Evolutionary conservation across 2,329 filamentous ascomycete species (phyloP).

Genomic region (Didymella lethalis): DNA sequence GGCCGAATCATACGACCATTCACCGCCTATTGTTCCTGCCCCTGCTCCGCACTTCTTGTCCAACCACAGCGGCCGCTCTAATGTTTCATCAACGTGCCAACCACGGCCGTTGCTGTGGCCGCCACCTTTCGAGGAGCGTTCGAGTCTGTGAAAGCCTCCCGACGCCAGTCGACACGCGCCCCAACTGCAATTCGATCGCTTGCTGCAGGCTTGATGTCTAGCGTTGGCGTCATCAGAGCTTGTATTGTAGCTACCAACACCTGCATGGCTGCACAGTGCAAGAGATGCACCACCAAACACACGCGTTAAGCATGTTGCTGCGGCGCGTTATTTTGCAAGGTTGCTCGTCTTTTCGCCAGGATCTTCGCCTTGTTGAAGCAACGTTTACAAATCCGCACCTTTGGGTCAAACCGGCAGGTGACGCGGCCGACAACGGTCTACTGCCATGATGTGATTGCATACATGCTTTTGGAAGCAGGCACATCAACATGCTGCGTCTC

Average conservation of each 20-base stretch:
- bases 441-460: slow-evolving; percentile 6
- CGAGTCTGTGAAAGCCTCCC: slow-evolving; percentile 19
- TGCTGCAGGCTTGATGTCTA: slow-evolving; percentile 16
- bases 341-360: slow-evolving; percentile 1
- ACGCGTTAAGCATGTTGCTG: neutral
- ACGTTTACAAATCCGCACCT: slow-evolving; percentile 5
- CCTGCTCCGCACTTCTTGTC: slow-evolving; percentile 16
- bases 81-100: slow-evolving; percentile 20
- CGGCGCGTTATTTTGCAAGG: slow-evolving; percentile 5
- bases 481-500: slow-evolving; percentile 12
- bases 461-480: slow-evolving; percentile 6
- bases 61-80: slow-evolving; percentile 11
- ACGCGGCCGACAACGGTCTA: slow-evolving; percentile 12
- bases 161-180: slow-evolving; percentile 9
- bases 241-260: neutral
- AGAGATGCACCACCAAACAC: slow-evolving; percentile 7
- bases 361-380: neutral
- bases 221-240: slow-evolving; percentile 14
- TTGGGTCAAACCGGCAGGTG: slow-evolving; percentile 11
- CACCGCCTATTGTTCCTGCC: slow-evolving; percentile 22
- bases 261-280: neutral
- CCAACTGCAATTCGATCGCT: slow-evolving; percentile 16
- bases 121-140: slow-evolving; percentile 17
- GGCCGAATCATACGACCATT: slow-evolving; percentile 11
- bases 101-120: slow-evolving; percentile 17